Percentiles rank a stretch among this genome's conserved stretches.
These are phyloP conservation scores for Candida tetrigidarum DNA, from an alignment of 1,139 yeast genomes.

Conservation along the genomic window DNA sequence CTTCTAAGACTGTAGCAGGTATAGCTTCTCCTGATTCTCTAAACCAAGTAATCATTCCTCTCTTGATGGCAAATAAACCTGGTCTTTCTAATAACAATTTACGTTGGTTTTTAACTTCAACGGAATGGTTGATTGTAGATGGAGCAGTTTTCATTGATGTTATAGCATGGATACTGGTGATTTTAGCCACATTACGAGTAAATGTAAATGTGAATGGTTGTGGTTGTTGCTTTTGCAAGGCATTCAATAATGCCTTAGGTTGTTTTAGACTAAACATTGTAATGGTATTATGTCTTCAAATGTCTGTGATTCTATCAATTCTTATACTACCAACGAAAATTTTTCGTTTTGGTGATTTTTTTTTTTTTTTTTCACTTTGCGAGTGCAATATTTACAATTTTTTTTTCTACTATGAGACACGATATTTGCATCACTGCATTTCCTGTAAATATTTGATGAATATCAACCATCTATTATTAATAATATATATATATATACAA, in stretches of 20 bases:
- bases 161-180: constrained; percentile 57
- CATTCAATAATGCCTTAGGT: not conserved
- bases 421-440: too few species aligned
- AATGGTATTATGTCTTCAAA: not conserved
- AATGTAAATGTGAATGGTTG: constrained; percentile 2
- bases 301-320: not conserved
- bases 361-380: not conserved
- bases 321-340: not conserved
- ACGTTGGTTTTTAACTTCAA: constrained; percentile 62
- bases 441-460: too few species aligned
- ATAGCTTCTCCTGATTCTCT: constrained; percentile 66
- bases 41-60: constrained; percentile 91
- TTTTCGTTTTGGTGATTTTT: constrained; percentile 2
- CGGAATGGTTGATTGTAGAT: constrained; percentile 55
- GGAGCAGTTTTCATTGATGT: constrained; percentile 50
- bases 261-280: constrained; percentile 8
- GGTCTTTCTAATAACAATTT: constrained; percentile 75
- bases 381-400: not conserved
- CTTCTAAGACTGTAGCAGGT: constrained; percentile 85
- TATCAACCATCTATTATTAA: not conserved
- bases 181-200: constrained; percentile 45
- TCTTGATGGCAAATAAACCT: constrained; percentile 80
- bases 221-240: not conserved
- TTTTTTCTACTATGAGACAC: not conserved
- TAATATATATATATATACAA: not conserved